Base-by-base conservation (phyloP, 192 early-diverging fungal genomes). In the Podila epicladia region DNA sequence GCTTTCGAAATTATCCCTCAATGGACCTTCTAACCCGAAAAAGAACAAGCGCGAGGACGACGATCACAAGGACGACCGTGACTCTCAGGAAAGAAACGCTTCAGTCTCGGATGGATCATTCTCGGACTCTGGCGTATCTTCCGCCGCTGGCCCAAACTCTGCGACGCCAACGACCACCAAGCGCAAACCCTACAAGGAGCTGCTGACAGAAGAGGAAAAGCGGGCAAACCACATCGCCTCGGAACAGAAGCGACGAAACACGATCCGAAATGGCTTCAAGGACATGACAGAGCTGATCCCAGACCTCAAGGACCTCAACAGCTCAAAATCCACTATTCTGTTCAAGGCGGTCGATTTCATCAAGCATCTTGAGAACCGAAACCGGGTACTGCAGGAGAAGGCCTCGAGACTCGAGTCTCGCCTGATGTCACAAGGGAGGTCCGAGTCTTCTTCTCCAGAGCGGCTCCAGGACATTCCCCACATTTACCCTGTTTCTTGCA, bases 261-360 rank as follows among this genome's bases (percentile, higher is more conserved):
- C 89, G 17, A 93, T 94, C 64, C 90, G 94, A 19, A 85, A 86
- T 32, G 97, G 97, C 19, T 97, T 97, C 88, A 93, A 96, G 83
- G 91, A 95, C 79, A 90, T 98, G 67, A 93, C 94, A 8, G 92
- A 94, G 48, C 88, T 96, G 33, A 93, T 97, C 38, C 95, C 96
- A 17, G 91, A 89, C 7, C 84, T 97, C 29, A 94, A 86, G 51
- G 89, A 91, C 48, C 82, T 89, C 20, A 87, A 85, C 41, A 86
- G 85, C 72, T 88, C 86, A 22, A 93, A 93, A 67, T 88, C 85
- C 32, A 89, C 89, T 19, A 91, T 93, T 38, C 72, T 93, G 20
- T 88, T 88, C 83, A 91, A 92, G 64, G 86, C 92, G 22, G 89
- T 91, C 12, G 92, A 90, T 51, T 91, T 88, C 62, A 93, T 92